A percentile compares a stretch with the other conserved stretches of the same genome.
phyloP scores from a whole-genome alignment of 345 rosid species.

The Aquilaria yunnanensis region DNA sequence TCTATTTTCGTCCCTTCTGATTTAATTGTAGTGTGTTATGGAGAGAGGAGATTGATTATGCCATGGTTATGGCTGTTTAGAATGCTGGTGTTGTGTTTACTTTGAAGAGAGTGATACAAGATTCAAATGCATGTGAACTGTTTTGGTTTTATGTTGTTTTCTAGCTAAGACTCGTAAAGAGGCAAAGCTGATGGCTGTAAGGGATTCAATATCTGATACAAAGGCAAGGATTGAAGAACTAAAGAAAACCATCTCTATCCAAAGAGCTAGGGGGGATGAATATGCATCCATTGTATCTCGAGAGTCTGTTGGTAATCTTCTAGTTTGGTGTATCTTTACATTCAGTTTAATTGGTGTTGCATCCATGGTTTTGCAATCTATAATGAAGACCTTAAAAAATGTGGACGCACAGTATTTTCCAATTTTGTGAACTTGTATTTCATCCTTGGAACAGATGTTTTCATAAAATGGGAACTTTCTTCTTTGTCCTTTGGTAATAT shows the following conservation, averaged over 20 bases:
- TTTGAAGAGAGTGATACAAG: background rate
- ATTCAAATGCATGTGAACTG: background rate
- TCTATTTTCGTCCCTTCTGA: too few species aligned
- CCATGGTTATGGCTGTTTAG: too few species aligned
- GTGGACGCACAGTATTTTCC: too few species aligned
- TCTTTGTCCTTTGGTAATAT: background rate
- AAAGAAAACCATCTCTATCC: slow-evolving; percentile 44
- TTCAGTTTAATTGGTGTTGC: slow-evolving; percentile 2
- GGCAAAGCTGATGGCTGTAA: slow-evolving; percentile 57
- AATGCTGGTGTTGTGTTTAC: background rate
- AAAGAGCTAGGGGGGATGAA: slow-evolving; percentile 64
- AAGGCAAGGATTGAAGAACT: slow-evolving; percentile 55
- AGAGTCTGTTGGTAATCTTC: slow-evolving; percentile 44
- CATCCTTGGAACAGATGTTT: background rate
- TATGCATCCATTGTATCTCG: slow-evolving; percentile 43
- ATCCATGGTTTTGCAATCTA: background rate
- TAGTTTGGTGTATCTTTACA: slow-evolving; percentile 4
- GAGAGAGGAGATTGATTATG: too few species aligned
- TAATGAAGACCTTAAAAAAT: too few species aligned
- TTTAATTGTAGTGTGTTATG: too few species aligned
- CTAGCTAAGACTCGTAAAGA: slow-evolving; percentile 78
- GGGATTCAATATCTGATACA: slow-evolving; percentile 56
- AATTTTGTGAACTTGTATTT: background rate
- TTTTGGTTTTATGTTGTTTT: slow-evolving; percentile 13
- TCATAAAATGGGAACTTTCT: background rate